Base-by-base conservation (phyloP, 2,329 filamentous ascomycete species). In the Aureobasidium melanogenum region DNA sequence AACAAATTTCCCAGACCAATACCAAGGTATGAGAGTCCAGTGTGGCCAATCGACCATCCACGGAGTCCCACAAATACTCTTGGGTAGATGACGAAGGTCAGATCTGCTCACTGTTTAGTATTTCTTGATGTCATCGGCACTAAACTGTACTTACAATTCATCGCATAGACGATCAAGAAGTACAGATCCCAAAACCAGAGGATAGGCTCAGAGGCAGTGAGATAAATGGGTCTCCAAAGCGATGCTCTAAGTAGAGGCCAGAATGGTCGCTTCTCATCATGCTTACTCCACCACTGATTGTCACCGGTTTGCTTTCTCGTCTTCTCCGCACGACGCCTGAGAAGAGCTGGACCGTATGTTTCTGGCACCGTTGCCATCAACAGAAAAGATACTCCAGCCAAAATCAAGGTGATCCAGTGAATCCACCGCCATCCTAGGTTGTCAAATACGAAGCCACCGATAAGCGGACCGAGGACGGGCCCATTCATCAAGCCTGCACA, bases 401-500 rank as follows among this genome's bases (percentile, higher is more conserved):
- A 83, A 56, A 82, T 80, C 59, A 79, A 15, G 5, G 30, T 39
- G 9, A 61, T 15, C 38, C 62, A 59, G 19, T 61, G 32, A 6
- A 62, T 50, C 62, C 62, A 63, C 14, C 62, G 36, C 62, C 62
- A 63, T 7, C 62, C 62, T 4, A 61, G 19, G 15, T 43, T 43
- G 5, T 61, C 38, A 10, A 48, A 50, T 1, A 44, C 41, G 30
- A 62, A 63, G 6, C 62, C 62, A 12, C 58, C 62, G 9, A 63
- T 41, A 2, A 63, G 12, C 0, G 62, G 62, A 5, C 62, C 62
- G 2, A 63, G 10, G 7, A 56, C 50, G 2, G 62, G 62, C 2
- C 58, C 62, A 69, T 94, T 94, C 69, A 94, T 81, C 0, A 90
- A 89, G 0, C 88, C 90, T 58, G 94, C 83, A 63, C 81, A 83